Percentiles rank a stretch among this genome's conserved stretches.
Evolutionary conservation across 768 basidiomycete genomes (phyloP).

Genomic region (Amanita molliuscula): DNA sequence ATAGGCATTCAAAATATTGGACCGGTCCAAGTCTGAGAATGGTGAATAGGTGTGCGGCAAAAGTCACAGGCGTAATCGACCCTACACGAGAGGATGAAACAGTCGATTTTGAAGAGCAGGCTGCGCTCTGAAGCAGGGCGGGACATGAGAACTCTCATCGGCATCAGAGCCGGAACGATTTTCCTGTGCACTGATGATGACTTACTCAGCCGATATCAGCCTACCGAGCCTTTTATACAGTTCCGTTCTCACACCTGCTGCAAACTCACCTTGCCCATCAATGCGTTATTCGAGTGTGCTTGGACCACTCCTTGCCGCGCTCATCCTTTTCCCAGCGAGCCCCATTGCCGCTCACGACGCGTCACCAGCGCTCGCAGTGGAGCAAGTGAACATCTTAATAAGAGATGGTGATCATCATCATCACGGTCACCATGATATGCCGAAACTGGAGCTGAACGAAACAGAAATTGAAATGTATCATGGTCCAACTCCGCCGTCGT

Average conservation of each 20-base stretch:
- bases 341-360: conserved; percentile 3
- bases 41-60: not conserved
- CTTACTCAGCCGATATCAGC: not conserved
- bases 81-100: conserved; percentile 58
- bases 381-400: not conserved
- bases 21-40: conserved; percentile 49
- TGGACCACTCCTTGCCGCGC: not conserved
- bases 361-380: conserved; percentile 7
- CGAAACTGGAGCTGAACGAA: conserved; percentile 63
- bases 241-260: not conserved
- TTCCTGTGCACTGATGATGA: not conserved
- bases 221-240: not conserved
- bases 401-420: conserved; percentile 28
- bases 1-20: conserved; percentile 64
- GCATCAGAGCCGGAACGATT: not conserved
- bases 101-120: conserved; percentile 52
- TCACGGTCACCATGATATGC: conserved; percentile 38
- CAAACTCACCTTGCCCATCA: not conserved
- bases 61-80: not conserved
- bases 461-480: conserved; percentile 59
- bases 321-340: not conserved
- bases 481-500: conserved; percentile 66
- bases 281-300: not conserved
- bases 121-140: conserved; percentile 26
- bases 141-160: not conserved